These are phyloP conservation scores for Mortierella sp. DNA, from an alignment of 371 early-diverging fungal species.

Conservation along the genomic window DNA sequence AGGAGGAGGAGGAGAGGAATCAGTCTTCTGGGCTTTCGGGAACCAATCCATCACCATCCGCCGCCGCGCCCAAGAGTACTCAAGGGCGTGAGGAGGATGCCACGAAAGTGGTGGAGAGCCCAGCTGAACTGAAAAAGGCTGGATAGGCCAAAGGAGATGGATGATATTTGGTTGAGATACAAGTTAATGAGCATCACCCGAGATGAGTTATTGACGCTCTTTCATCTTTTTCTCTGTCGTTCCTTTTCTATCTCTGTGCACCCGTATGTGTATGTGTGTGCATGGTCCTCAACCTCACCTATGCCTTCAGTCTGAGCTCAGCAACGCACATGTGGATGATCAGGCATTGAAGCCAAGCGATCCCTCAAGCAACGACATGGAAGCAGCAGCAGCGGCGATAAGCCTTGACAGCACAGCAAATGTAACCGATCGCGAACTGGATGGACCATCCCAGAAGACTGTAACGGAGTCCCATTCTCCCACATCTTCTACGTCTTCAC, in stretches of 20 bases:
- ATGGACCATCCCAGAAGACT: slow-evolving; percentile 11
- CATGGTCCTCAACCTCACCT: not conserved
- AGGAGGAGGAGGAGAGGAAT: too few species aligned
- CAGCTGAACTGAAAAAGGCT: slow-evolving; percentile 18
- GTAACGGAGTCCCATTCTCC: not conserved
- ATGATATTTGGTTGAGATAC: not conserved
- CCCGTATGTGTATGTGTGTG: not conserved
- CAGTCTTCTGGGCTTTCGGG: too few species aligned
- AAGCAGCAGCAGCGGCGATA: slow-evolving; percentile 3
- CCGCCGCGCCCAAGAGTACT: too few species aligned
- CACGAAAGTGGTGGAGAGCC: slow-evolving; percentile 20
- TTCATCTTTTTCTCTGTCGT: not conserved
- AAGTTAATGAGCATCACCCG: slow-evolving; percentile 8
- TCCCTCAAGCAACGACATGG: not conserved
- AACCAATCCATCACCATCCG: not conserved
- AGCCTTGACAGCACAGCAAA: slow-evolving; percentile 7
- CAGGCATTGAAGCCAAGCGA: not conserved
- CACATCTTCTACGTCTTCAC: slow-evolving; percentile 17
- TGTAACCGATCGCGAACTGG: slow-evolving; percentile 2
- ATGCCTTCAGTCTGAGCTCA: not conserved
- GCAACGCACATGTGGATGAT: not conserved
- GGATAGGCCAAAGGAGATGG: slow-evolving; percentile 9
- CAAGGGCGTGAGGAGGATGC: not conserved
- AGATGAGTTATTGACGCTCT: slow-evolving; percentile 18
- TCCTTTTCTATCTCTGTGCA: not conserved